These are phyloP conservation scores for Stylonectria norvegica DNA, from an alignment of 2,329 filamentous ascomycete species.

Conservation along the genomic window DNA sequence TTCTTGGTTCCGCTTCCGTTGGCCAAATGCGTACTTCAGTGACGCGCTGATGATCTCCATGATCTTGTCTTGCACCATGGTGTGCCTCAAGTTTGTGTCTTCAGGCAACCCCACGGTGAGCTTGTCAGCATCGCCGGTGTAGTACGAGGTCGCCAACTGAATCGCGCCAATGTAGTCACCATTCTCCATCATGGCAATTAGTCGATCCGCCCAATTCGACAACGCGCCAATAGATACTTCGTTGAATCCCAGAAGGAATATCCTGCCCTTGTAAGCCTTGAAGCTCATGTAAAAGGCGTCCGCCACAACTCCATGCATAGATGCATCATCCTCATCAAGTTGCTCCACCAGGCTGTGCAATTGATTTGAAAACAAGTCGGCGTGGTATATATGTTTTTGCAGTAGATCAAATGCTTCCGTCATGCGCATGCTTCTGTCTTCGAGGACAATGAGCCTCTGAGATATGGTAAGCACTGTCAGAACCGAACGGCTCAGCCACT, in stretches of 20 bases:
- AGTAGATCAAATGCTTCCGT: slow-evolving; percentile 93
- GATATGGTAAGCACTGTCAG: slow-evolving; percentile 90
- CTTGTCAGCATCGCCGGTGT: slow-evolving; percentile 86
- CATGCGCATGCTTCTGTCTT: slow-evolving; percentile 83
- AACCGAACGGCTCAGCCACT: slow-evolving; percentile 94
- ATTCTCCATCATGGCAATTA: slow-evolving; percentile 91
- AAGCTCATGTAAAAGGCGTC: slow-evolving; percentile 99
- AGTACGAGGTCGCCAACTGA: slow-evolving; percentile 85
- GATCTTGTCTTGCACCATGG: slow-evolving; percentile 82
- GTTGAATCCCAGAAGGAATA: slow-evolving; percentile 92
- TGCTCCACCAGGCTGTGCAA: slow-evolving; percentile 82
- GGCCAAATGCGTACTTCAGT: slow-evolving; percentile 79
- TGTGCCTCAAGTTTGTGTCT: slow-evolving; percentile 69
- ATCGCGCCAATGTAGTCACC: slow-evolving; percentile 96
- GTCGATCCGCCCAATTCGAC: slow-evolving; percentile 94
- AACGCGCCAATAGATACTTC: slow-evolving; percentile 86
- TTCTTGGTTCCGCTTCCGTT: slow-evolving; percentile 50
- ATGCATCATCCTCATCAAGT: slow-evolving; percentile 78
- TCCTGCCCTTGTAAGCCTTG: slow-evolving; percentile 86
- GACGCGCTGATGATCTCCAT: slow-evolving; percentile 93
- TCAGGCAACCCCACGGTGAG: slow-evolving; percentile 91
- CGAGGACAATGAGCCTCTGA: slow-evolving; percentile 86
- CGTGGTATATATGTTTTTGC: slow-evolving; percentile 87
- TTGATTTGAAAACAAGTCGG: slow-evolving; percentile 85
- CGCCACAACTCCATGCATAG: slow-evolving; percentile 92